A percentile compares a stretch with the other conserved stretches of the same genome.
These are phyloP conservation scores for Rhodotorula mucilaginosa DNA, from an alignment of 1,284 basidiomycete genomes.

Conservation along the genomic window DNA sequence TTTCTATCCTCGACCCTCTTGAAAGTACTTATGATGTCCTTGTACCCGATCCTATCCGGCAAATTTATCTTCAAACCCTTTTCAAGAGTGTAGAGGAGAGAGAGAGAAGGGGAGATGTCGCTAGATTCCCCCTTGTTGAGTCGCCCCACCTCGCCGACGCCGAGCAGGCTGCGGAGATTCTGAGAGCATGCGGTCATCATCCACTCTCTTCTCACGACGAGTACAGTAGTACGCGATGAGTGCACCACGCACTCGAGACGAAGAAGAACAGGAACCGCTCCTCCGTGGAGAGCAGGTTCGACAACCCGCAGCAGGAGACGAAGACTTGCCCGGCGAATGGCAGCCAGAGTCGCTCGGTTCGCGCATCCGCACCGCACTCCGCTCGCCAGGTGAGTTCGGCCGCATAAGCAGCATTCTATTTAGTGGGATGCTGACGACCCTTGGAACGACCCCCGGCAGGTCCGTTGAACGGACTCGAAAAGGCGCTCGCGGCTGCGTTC, in stretches of 20 bases:
- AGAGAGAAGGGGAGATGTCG: too few relatives aligned
- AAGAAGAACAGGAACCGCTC: slow-evolving; percentile 17
- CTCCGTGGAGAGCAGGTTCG: slow-evolving; percentile 1
- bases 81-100: too few relatives aligned
- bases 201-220: background rate
- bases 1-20: too few relatives aligned
- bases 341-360: background rate
- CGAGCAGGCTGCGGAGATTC: too few relatives aligned
- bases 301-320: background rate
- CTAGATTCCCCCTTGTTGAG: too few relatives aligned
- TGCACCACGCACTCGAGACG: background rate
- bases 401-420: too few relatives aligned
- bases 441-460: slow-evolving; percentile 45
- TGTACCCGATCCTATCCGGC: too few relatives aligned
- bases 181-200: too few relatives aligned
- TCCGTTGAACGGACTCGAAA: slow-evolving; percentile 77
- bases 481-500: slow-evolving; percentile 70
- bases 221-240: background rate
- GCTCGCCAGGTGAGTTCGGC: slow-evolving; percentile 49
- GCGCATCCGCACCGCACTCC: slow-evolving; percentile 25
- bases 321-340: background rate
- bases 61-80: too few relatives aligned
- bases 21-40: too few relatives aligned
- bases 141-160: too few relatives aligned
- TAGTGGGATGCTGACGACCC: background rate